phyloP scores from a whole-genome alignment of 371 early-diverging fungal species.

The Amoeboaphelidium protococcarum region DNA sequence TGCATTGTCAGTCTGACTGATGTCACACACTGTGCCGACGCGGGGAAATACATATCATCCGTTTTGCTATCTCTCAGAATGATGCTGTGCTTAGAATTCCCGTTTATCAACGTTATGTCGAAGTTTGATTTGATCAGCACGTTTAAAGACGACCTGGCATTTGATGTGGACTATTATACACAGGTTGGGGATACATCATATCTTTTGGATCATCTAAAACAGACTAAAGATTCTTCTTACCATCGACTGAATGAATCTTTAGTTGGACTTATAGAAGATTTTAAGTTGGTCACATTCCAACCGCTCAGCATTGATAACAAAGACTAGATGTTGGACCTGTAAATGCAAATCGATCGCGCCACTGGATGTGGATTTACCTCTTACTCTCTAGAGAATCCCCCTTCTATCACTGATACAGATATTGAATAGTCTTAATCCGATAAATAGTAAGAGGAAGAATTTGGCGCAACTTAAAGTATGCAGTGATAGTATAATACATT shows the following conservation, averaged over 20 bases:
- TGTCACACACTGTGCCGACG: slow-evolving; percentile 19
- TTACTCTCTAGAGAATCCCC: too few species aligned
- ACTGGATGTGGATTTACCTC: slow-evolving; percentile 73
- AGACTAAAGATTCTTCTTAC: slow-evolving; percentile 31
- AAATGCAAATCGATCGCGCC: slow-evolving; percentile 61
- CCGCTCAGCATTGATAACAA: slow-evolving; percentile 64
- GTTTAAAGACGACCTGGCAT: slow-evolving; percentile 18
- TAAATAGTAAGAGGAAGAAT: too few species aligned
- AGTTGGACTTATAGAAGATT: slow-evolving; percentile 70
- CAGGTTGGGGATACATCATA: slow-evolving; percentile 69
- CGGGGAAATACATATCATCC: slow-evolving; percentile 19
- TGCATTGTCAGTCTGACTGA: slow-evolving; percentile 22
- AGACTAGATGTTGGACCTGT: slow-evolving; percentile 40
- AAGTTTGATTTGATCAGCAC: slow-evolving; percentile 24
- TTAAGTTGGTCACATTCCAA: slow-evolving; percentile 60
- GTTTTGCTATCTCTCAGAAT: slow-evolving; percentile 18
- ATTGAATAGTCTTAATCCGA: too few species aligned
- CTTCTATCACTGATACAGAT: too few species aligned
- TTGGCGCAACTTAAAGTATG: too few species aligned
- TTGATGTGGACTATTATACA: slow-evolving; percentile 75
- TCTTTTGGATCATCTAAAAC: slow-evolving; percentile 32
- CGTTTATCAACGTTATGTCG: slow-evolving; percentile 22
- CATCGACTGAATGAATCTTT: slow-evolving; percentile 45
- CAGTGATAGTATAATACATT: too few species aligned
- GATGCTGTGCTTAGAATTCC: slow-evolving; percentile 23